Evolutionary conservation across 345 rosid species (phyloP), one percentile per base, ranked within the genome.

Genomic region (Bretschneidera sinensis): DNA sequence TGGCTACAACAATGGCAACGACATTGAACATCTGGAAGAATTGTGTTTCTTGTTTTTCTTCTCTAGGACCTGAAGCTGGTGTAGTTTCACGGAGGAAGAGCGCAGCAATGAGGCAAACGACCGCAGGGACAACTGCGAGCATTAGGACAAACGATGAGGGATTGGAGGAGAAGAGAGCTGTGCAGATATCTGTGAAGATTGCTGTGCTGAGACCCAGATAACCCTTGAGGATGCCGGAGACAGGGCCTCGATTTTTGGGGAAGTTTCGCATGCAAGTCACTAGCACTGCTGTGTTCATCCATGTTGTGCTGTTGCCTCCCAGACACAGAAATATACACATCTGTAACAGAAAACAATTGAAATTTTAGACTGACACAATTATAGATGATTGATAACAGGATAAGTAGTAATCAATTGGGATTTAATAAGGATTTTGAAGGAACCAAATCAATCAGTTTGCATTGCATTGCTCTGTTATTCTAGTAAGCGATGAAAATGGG

Each of bases 251-350:
- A 31, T 76, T 86, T 24, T 64, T 69, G 1, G 78, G 85, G 66
- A 86, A 86, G 63, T 76, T 86, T 19, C 87, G 28, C 66, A 86
- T 76, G 67, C 88, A 83, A 17, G 92, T 81, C 24, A 83, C 92
- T 2, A 83, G 68, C 60, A 81, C 76, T 28, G 87, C 87, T 22
- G 92, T 86, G 81, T 81, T 83, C 84, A 85, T 78, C 86, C 88
- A 85, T 9, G 92, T 80, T 5, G 86, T 77, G 69, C 86, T 83
- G 61, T 85, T 83, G 17, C 84, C 86, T 48, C 84, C 92, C 76
- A 83, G 24, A 74, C 84, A 79, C 11, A 85, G 73, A 45, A 79
- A 75, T 39, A 86, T 54, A 67, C 89, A 83, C 83, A 86, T 81
- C 88, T 86, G 78, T 52, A 43, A 24, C 14, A 31, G n/a, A 61